These are phyloP conservation scores for Monosporozyma siamensis DNA, from an alignment of 805 yeast genomes.

Conservation along the genomic window DNA sequence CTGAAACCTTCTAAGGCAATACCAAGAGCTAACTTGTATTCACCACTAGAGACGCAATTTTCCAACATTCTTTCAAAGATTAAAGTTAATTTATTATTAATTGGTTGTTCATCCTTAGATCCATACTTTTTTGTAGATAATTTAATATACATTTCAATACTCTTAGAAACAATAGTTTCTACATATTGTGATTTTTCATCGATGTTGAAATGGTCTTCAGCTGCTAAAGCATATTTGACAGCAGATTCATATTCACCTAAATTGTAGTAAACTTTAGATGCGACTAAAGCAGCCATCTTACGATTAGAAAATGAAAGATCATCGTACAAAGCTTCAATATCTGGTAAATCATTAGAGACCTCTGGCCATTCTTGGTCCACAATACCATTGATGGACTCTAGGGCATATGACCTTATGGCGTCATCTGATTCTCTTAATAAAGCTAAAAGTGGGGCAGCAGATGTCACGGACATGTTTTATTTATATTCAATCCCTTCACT, in stretches of 20 bases:
- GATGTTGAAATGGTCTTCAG: constrained; percentile 72
- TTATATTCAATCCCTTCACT: not conserved
- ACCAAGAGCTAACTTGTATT: constrained; percentile 76
- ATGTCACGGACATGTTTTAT: constrained; percentile 41
- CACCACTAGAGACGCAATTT: constrained; percentile 65
- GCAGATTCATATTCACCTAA: constrained; percentile 89
- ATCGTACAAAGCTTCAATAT: constrained; percentile 86
- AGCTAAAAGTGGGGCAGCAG: constrained; percentile 90
- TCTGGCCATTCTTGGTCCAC: constrained; percentile 97
- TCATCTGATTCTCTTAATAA: constrained; percentile 76
- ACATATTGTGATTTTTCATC: constrained; percentile 69
- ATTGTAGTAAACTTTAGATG: constrained; percentile 84
- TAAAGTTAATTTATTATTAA: constrained; percentile 52
- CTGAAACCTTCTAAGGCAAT: constrained; percentile 83
- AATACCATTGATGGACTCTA: constrained; percentile 65
- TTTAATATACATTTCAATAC: constrained; percentile 73
- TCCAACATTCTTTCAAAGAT: constrained; percentile 82
- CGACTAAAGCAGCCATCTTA: constrained; percentile 79
- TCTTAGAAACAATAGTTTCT: constrained; percentile 88
- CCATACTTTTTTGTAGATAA: constrained; percentile 43
- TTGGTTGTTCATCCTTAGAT: constrained; percentile 19
- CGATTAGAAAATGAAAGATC: constrained; percentile 70
- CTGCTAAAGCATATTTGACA: constrained; percentile 77
- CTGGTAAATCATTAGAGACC: constrained; percentile 80
- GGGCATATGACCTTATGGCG: constrained; percentile 71